A percentile compares a stretch with the other conserved stretches of the same genome.
Conservation (phyloP, 1,284 basidiomycete genomes). For the Trametes hirsuta region DNA sequence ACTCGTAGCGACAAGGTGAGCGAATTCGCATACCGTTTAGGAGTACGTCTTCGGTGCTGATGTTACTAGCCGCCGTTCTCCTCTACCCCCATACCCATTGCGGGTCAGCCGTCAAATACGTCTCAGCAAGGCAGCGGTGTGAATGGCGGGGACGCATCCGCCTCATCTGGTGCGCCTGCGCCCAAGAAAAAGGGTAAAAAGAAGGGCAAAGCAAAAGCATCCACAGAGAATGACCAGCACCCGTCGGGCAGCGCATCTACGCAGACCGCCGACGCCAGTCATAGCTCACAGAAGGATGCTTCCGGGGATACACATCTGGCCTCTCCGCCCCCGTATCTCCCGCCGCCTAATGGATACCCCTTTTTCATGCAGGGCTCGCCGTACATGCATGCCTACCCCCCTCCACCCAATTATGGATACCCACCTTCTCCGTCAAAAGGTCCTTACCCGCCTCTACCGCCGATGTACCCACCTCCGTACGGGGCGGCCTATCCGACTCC, state of each 20-base stretch:
- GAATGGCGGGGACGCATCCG: not conserved
- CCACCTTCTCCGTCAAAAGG: slow-evolving; percentile 24
- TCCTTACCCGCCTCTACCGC: slow-evolving; percentile 17
- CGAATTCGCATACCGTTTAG: not conserved
- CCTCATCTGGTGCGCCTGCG: not conserved
- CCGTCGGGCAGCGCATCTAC: not conserved
- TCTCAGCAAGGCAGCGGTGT: not conserved
- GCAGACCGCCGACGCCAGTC: not conserved
- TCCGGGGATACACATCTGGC: not conserved
- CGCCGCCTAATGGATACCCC: slow-evolving; percentile 28
- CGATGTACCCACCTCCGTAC: slow-evolving; percentile 26
- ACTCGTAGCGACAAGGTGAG: slow-evolving; percentile 6
- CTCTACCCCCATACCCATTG: too few species aligned
- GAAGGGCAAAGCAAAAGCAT: slow-evolving; percentile 17
- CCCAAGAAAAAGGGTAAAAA: slow-evolving; percentile 17
- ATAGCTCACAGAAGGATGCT: not conserved
- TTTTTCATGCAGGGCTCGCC: slow-evolving; percentile 40
- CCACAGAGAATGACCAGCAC: not conserved
- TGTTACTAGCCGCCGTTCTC: too few species aligned
- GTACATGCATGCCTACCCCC: slow-evolving; percentile 33
- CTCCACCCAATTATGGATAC: slow-evolving; percentile 20
- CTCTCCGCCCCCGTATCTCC: slow-evolving; percentile 6
- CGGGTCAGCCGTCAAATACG: too few species aligned
- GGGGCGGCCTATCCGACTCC: slow-evolving; percentile 20
- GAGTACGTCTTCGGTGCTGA: too few species aligned